Base-by-base conservation (phyloP, 169 alveolate genomes). In the Plasmodium chabaudi region DNA sequence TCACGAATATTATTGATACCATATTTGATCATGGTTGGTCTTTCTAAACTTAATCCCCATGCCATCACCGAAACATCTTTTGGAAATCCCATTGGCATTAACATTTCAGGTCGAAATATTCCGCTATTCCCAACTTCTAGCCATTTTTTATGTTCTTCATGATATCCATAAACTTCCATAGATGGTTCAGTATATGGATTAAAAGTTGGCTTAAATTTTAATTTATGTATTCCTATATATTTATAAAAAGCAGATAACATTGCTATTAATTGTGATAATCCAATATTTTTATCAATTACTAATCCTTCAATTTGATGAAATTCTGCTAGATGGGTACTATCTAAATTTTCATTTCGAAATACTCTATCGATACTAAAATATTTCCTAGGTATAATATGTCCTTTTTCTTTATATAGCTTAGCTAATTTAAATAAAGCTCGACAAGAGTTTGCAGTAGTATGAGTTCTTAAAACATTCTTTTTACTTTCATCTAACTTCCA, bases 131-230 rank as follows among this genome's bases (percentile, higher is more conserved):
- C 99, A 57, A 99, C 98, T 93, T 99, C 99, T 13, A 97, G 95
- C 99, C 99, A 98, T 56, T 94, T 95, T 87, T 98, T 98, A 42
- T 97, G 95, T 42, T 92, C 93, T 9, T 99, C 98, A 69, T 99
- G 99, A 92, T 91, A 98, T 12, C 99, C 99, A 94, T 96, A 98
- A 15, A 99, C 96, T 95, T 99, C 99, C 99, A 98, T 97, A 9
- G 99, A 96, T n/a, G 99, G 99, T 91, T 99, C 99, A 34, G 99
- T 99, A 94, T 99, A 99, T 15, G 99, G 99, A 92, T 99, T 99
- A 94, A 97, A 99, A 17, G 99, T 99, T 13, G 99, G 99, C 94
- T 99, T 99, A 95, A 98, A 99, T 91, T 97, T 75, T 67, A 95
- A 73, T 51, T 69, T 72, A 5, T 17, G 74, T 57, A 98, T 97